A percentile compares a stretch with the other conserved stretches of the same genome.
These are phyloP conservation scores for Gastroboletus turbinatus DNA, from an alignment of 1,284 basidiomycete genomes.

Conservation along the genomic window DNA sequence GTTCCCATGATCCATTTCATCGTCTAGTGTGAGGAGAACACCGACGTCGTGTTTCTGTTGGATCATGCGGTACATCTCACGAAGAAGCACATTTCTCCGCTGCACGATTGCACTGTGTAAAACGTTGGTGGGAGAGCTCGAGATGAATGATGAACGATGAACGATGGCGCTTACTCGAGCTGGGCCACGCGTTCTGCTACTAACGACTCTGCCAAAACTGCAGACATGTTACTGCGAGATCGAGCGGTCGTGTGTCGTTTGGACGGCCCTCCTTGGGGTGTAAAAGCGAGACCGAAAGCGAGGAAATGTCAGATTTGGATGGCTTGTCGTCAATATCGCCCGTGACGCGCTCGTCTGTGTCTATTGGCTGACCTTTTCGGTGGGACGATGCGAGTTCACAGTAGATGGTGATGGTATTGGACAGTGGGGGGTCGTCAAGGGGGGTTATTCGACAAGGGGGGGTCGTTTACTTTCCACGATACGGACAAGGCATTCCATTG, in stretches of 20 bases:
- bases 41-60: constrained; percentile 48
- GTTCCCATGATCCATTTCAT: constrained; percentile 24
- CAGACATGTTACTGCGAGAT: constrained; percentile 22
- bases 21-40: constrained; percentile 37
- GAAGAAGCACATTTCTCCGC: constrained; percentile 64
- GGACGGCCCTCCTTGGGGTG: not conserved
- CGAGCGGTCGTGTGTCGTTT: constrained; percentile 7
- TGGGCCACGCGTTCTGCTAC: constrained; percentile 43
- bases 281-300: not conserved
- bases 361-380: not conserved
- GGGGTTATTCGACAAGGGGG: constrained; percentile 17
- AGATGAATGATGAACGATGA: not conserved
- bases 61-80: constrained; percentile 66
- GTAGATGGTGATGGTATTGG: not conserved
- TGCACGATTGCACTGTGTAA: constrained; percentile 52
- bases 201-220: constrained; percentile 26
- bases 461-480: constrained; percentile 1
- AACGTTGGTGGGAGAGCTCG: not conserved
- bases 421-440: constrained; percentile 8
- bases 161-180: constrained; percentile 37
- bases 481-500: not conserved
- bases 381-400: not conserved
- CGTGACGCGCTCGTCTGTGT: constrained; percentile 8
- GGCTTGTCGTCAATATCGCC: not conserved
- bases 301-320: not conserved